Percentiles rank a stretch among this genome's conserved stretches.
These are phyloP conservation scores for Colletotrichum zoysiae DNA, from an alignment of 2,329 filamentous ascomycete species.

Conservation along the genomic window DNA sequence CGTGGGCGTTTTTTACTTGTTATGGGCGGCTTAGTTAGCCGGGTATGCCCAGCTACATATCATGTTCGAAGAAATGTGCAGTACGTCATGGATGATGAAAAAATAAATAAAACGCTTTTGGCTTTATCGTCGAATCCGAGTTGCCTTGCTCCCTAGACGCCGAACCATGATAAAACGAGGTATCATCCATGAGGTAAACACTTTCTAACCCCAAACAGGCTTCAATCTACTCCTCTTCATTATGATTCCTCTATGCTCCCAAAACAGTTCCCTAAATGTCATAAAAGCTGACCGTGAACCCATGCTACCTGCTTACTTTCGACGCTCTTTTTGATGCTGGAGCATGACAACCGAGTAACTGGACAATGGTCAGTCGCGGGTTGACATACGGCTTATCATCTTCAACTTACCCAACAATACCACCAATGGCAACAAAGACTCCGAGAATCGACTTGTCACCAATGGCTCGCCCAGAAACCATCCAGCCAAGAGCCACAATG, in stretches of 20 bases:
- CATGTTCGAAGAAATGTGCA: neutral
- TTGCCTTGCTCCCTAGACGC: slow-evolving; percentile 24
- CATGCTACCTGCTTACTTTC: slow-evolving; percentile 32
- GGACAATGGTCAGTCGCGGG: slow-evolving; percentile 16
- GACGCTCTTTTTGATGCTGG: slow-evolving; percentile 51
- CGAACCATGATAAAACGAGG: slow-evolving; percentile 32
- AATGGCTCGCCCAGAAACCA: slow-evolving; percentile 65
- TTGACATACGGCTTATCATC: neutral
- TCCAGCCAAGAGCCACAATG: slow-evolving; percentile 74
- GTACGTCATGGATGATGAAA: neutral
- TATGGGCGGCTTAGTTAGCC: neutral
- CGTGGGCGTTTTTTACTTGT: slow-evolving; percentile 28
- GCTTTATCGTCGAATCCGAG: neutral
- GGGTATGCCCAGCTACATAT: neutral
- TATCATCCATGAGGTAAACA: slow-evolving; percentile 35
- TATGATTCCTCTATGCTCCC: slow-evolving; percentile 8
- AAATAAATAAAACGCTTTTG: neutral
- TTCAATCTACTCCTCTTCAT: slow-evolving; percentile 27
- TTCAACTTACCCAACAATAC: slow-evolving; percentile 67
- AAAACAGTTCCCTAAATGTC: slow-evolving; percentile 16
- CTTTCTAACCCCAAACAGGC: slow-evolving; percentile 25
- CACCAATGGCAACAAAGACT: slow-evolving; percentile 67
- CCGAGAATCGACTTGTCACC: slow-evolving; percentile 68
- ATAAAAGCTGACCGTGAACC: slow-evolving; percentile 11
- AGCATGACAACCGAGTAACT: slow-evolving; percentile 64